A percentile compares a stretch with the other conserved stretches of the same genome.
phyloP scores from a whole-genome alignment of 2,329 filamentous ascomycete species.

The Aurifilum marmelostoma region DNA sequence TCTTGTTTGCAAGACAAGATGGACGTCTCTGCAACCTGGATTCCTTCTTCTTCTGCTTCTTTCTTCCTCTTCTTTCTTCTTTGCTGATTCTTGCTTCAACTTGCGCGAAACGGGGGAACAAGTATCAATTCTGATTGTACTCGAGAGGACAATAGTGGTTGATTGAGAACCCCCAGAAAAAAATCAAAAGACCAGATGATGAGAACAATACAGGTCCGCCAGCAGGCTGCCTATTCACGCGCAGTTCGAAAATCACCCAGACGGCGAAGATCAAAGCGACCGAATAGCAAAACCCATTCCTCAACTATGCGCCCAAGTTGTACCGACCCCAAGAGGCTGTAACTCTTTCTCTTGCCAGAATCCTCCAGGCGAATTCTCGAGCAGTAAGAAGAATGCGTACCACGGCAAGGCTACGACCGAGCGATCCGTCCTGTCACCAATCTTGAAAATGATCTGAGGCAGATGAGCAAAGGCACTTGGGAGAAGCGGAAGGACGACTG shows the following conservation, averaged over 20 bases:
- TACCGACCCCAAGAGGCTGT: conserved; percentile 25
- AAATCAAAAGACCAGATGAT: conserved; percentile 32
- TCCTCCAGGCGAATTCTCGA: conserved; percentile 27
- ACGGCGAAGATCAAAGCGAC: conserved; percentile 31
- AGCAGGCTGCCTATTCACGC: conserved; percentile 34
- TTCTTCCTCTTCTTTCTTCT: no score
- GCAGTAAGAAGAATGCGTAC: conserved; percentile 21
- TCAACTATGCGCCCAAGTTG: conserved; percentile 27
- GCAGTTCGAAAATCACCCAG: conserved; percentile 17
- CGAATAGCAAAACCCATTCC: conserved; percentile 32
- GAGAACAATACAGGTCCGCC: conserved; percentile 42
- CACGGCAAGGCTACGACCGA: conserved; percentile 11
- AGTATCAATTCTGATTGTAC: conserved; percentile 60
- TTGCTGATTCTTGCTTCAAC: conserved; percentile 40
- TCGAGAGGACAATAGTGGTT: conserved; percentile 39
- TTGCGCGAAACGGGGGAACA: conserved; percentile 38
- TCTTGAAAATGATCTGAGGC: neutral
- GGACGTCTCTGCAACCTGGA: conserved; percentile 29
- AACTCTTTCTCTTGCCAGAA: conserved; percentile 30
- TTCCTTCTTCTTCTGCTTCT: conserved; percentile 25
- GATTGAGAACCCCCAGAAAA: conserved; percentile 37
- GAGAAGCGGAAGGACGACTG: neutral
- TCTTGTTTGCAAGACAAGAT: conserved; percentile 30
- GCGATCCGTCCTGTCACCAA: conserved; percentile 11
- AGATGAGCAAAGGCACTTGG: neutral